Evolutionary conservation across 805 yeast species (phyloP).

Genomic region (Starmerella cellae): DNA sequence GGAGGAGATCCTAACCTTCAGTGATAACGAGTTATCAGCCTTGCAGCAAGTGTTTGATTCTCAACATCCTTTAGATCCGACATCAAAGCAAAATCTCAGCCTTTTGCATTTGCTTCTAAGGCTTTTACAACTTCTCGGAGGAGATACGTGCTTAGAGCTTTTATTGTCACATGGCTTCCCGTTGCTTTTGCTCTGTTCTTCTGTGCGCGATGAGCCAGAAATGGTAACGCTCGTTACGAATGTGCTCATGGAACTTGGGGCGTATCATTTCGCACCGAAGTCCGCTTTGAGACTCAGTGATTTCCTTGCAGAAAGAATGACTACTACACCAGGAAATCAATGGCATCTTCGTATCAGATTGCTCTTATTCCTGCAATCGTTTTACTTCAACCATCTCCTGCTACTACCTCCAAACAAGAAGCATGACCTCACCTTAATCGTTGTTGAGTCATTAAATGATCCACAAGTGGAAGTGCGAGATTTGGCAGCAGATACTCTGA

Average conservation of each 20-base stretch:
- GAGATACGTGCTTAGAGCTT: conserved; percentile 40
- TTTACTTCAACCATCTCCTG: conserved; percentile 57
- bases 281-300: conserved; percentile 18
- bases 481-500: conserved; percentile 56
- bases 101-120: conserved; percentile 24
- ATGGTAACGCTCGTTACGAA: conserved; percentile 33
- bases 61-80: neutral
- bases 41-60: conserved; percentile 4
- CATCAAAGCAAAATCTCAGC: conserved; percentile 8
- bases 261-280: conserved; percentile 33
- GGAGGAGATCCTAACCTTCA: neutral
- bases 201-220: conserved; percentile 69
- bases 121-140: conserved; percentile 41
- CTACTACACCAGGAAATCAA: conserved; percentile 25
- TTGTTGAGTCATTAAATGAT: conserved; percentile 43
- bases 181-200: conserved; percentile 48
- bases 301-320: neutral
- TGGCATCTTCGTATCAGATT: conserved; percentile 54
- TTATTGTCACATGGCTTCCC: conserved; percentile 48
- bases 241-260: conserved; percentile 36
- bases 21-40: neutral
- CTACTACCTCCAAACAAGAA: conserved; percentile 39
- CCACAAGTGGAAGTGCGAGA: conserved; percentile 63
- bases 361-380: conserved; percentile 55
- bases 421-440: conserved; percentile 36